Conservation (phyloP, 1,284 basidiomycete genomes). For the Rhodotorula sp. region DNA sequence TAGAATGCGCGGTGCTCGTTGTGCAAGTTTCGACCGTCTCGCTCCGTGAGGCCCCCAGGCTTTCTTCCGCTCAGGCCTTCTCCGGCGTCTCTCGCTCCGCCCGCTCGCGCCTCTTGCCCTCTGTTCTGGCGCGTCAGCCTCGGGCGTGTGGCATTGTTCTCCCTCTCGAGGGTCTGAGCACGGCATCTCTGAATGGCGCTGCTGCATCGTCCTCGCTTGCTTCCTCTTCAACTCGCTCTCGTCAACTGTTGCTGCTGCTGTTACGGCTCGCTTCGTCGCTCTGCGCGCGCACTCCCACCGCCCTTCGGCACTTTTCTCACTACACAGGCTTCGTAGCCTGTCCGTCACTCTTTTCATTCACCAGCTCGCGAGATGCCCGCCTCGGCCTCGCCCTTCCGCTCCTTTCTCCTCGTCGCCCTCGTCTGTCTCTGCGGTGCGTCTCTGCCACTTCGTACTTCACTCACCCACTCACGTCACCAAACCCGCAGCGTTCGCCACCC, state of each 20-base stretch:
- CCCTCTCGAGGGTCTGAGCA: too few species aligned
- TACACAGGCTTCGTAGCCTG: neutral
- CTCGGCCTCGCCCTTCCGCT: neutral
- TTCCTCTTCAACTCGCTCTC: neutral
- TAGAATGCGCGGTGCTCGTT: too few species aligned
- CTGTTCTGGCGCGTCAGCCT: too few species aligned
- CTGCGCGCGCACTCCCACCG: too few species aligned
- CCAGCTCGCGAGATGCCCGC: neutral
- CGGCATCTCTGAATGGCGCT: too few species aligned
- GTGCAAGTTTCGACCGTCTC: too few species aligned
- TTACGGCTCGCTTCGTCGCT: neutral
- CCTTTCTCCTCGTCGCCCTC: slow-evolving; percentile 9
- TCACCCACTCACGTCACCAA: neutral
- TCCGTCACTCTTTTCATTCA: neutral
- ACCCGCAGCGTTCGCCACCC: neutral
- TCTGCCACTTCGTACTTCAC: neutral
- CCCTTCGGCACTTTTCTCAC: neutral
- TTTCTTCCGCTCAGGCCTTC: too few species aligned
- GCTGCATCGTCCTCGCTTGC: too few species aligned
- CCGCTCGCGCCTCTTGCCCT: too few species aligned
- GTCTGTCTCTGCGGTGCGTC: neutral
- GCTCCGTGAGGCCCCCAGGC: too few species aligned
- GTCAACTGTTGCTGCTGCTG: neutral
- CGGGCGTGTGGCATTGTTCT: too few species aligned
- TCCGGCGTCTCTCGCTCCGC: too few species aligned